Evolutionary conservation across 2,329 filamentous ascomycete species (phyloP).

Genomic region (Botrytis squamosa): DNA sequence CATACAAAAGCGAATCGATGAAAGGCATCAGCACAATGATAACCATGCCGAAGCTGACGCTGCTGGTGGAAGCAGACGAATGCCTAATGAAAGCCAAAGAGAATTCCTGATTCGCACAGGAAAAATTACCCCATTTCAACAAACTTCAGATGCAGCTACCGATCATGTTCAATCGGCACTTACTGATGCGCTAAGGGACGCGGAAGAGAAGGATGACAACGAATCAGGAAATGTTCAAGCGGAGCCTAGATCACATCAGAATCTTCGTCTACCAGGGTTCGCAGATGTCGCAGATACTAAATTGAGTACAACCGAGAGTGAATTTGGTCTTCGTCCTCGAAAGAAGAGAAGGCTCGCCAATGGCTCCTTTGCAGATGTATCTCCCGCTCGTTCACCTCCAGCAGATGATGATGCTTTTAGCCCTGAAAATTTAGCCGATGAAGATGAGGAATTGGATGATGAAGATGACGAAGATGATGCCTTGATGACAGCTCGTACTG

Average conservation of each 20-base stretch:
- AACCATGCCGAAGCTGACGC: slow-evolving; percentile 45
- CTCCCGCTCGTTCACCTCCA: slow-evolving; percentile 29
- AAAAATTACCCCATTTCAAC: slow-evolving; percentile 93
- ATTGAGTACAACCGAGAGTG: slow-evolving; percentile 43
- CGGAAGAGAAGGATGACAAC: slow-evolving; percentile 63
- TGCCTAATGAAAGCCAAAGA: slow-evolving; percentile 78
- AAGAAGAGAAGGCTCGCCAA: slow-evolving; percentile 52
- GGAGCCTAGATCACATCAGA: slow-evolving; percentile 64
- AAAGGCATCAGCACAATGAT: slow-evolving; percentile 60
- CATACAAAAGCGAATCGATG: slow-evolving; percentile 77
- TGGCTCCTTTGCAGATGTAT: slow-evolving; percentile 33
- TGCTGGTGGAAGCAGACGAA: slow-evolving; percentile 53
- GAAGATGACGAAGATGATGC: slow-evolving; percentile 40
- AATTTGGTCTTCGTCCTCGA: slow-evolving; percentile 58
- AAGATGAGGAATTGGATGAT: slow-evolving; percentile 37
- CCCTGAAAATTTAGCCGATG: slow-evolving; percentile 27
- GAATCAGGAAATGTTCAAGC: slow-evolving; percentile 43
- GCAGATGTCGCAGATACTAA: slow-evolving; percentile 48
- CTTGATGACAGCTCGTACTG: slow-evolving; percentile 42
- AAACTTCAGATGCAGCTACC: slow-evolving; percentile 57
- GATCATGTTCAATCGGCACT: slow-evolving; percentile 66
- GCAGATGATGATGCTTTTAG: slow-evolving; percentile 37
- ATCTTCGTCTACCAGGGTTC: slow-evolving; percentile 72
- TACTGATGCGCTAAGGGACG: slow-evolving; percentile 75
- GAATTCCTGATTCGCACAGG: slow-evolving; percentile 93